A percentile compares a stretch with the other conserved stretches of the same genome.
phyloP scores from a whole-genome alignment of 2,329 filamentous ascomycete species.

The Monilinia laxa region DNA sequence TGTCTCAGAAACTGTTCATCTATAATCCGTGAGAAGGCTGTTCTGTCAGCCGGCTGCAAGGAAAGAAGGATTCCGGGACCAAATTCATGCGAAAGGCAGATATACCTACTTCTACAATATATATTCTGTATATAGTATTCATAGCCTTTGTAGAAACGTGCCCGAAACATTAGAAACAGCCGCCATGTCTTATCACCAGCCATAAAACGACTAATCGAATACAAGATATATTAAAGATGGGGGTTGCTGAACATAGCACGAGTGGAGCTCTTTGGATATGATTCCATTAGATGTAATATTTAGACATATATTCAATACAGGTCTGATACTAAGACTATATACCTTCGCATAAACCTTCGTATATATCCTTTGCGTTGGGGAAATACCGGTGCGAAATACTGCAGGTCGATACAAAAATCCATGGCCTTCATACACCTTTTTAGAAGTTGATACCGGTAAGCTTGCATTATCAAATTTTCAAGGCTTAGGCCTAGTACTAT shows the following conservation, averaged over 20 bases:
- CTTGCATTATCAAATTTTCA: neutral
- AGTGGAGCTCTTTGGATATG: neutral
- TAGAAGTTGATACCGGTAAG: neutral
- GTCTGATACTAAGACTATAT: too few relatives aligned
- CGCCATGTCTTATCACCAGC: neutral
- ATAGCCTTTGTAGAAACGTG: constrained; percentile 15
- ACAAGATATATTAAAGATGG: too few relatives aligned
- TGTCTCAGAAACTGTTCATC: neutral
- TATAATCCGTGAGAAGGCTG: neutral
- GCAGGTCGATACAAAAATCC: neutral
- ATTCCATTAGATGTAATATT: neutral
- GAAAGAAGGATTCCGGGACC: neutral
- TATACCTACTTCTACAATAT: neutral
- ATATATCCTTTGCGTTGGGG: too few relatives aligned
- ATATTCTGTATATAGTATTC: neutral
- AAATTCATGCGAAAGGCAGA: constrained; percentile 2
- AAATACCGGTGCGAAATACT: too few relatives aligned
- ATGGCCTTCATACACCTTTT: neutral
- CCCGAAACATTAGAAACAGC: constrained; percentile 15
- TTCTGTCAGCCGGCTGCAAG: neutral
- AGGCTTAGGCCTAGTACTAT: neutral
- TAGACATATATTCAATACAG: too few relatives aligned
- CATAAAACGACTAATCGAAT: neutral
- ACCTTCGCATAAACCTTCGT: too few relatives aligned
- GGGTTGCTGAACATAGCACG: too few relatives aligned